phyloP scores from a whole-genome alignment of 2,329 filamentous ascomycete species.

The Alternaria arbusti region DNA sequence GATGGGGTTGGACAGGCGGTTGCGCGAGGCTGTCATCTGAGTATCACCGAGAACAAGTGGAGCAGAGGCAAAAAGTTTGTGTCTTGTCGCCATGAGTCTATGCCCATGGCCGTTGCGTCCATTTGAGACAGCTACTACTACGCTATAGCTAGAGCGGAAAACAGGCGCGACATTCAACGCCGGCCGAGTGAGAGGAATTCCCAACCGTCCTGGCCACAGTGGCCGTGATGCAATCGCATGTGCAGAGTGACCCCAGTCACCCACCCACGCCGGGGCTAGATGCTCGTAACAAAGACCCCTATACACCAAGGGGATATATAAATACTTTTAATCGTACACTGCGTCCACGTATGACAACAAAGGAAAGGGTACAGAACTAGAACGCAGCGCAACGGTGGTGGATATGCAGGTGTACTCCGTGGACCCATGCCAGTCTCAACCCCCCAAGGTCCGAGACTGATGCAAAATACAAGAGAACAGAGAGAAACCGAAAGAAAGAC shows the following conservation, averaged over 20 bases:
- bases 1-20: slow-evolving; percentile 12
- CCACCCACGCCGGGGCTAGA: slow-evolving; percentile 20
- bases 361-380: slow-evolving; percentile 32
- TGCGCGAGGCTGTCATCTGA: slow-evolving; percentile 19
- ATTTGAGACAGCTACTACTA: slow-evolving; percentile 29
- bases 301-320: slow-evolving; percentile 28
- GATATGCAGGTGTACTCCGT: slow-evolving; percentile 34
- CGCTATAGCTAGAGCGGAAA: slow-evolving; percentile 24
- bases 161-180: slow-evolving; percentile 21
- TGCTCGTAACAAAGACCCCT: slow-evolving; percentile 19
- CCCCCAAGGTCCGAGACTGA: slow-evolving; percentile 15
- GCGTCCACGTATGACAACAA: slow-evolving; percentile 21
- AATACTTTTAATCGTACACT: slow-evolving; percentile 44
- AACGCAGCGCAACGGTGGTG: slow-evolving; percentile 22
- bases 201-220: slow-evolving; percentile 20
- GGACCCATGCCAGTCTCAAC: slow-evolving; percentile 20
- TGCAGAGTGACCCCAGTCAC: slow-evolving; percentile 10
- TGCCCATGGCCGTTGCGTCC: slow-evolving; percentile 26
- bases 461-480: slow-evolving; percentile 13
- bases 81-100: slow-evolving; percentile 22
- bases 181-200: slow-evolving; percentile 30
- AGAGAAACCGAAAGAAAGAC: slow-evolving; percentile 8
- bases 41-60: slow-evolving; percentile 8
- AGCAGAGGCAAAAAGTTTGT: slow-evolving; percentile 5
- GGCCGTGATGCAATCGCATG: slow-evolving; percentile 13